Percentiles rank a stretch among this genome's conserved stretches.
phyloP scores from a whole-genome alignment of 345 rosid species.

The Eucalyptus regnans region DNA sequence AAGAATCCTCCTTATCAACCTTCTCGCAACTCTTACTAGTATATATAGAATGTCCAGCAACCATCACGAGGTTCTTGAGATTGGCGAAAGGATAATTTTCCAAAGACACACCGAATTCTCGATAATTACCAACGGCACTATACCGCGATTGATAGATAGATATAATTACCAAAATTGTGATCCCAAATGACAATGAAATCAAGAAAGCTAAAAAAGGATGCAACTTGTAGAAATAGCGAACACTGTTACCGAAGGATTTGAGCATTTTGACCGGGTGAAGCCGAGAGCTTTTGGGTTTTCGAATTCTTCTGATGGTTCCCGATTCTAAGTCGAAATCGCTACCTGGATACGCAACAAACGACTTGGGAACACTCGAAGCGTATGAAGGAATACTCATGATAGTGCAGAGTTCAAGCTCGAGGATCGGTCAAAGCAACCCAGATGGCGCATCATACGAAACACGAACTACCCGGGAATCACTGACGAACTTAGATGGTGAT shows the following conservation, averaged over 20 bases:
- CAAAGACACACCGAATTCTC: constrained; percentile 13
- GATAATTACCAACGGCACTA: constrained; percentile 10
- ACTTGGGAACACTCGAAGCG: constrained; percentile 42
- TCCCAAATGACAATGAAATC: constrained; percentile 50
- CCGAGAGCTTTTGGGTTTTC: constrained; percentile 37
- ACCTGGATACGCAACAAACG: constrained; percentile 67
- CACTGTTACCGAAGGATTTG: constrained; percentile 35
- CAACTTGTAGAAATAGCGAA: constrained; percentile 48
- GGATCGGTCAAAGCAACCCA: not conserved
- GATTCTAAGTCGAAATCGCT: constrained; percentile 78
- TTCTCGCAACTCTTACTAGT: constrained; percentile 70
- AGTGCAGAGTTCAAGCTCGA: not conserved
- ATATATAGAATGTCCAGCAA: constrained; percentile 95
- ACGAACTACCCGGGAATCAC: not conserved
- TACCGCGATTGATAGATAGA: constrained; percentile 37
- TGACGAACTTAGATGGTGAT: not conserved
- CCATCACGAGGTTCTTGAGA: constrained; percentile 84
- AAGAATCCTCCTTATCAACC: constrained; percentile 74
- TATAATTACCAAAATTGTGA: constrained; percentile 39
- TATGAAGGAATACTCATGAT: constrained; percentile 55
- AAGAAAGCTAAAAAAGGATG: constrained; percentile 46
- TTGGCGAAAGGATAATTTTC: constrained; percentile 48
- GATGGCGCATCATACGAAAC: not conserved
- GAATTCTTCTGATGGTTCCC: constrained; percentile 40
- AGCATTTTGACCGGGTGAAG: constrained; percentile 38